Evolutionary conservation across 768 basidiomycete genomes (phyloP).

Genomic region (Mycena amicta): DNA sequence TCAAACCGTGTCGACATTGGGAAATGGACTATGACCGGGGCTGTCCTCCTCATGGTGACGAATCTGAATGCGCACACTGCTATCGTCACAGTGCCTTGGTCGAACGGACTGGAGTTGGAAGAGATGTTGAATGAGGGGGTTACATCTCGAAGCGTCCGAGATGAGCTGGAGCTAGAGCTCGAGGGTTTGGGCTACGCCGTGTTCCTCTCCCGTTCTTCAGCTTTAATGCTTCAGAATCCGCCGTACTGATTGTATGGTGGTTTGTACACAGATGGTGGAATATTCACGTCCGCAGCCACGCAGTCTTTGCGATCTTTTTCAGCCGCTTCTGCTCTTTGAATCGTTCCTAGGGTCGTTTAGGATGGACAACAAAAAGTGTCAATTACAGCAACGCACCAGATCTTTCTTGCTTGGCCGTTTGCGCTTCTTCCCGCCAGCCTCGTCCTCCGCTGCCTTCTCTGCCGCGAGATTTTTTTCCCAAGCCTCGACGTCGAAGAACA

Average conservation of each 20-base stretch:
- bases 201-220: not conserved
- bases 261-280: conserved; percentile 2
- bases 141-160: not conserved
- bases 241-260: conserved; percentile 5
- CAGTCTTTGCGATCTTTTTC: conserved; percentile 88
- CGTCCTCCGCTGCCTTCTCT: conserved; percentile 44
- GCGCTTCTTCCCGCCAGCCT: conserved; percentile 67
- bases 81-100: conserved; percentile 4
- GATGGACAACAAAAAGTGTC: conserved; percentile 6
- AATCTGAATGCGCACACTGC: conserved; percentile 33
- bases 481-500: conserved; percentile 81
- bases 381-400: conserved; percentile 54
- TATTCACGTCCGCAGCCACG: conserved; percentile 73
- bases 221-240: conserved; percentile 1
- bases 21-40: conserved; percentile 32
- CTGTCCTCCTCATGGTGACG: conserved; percentile 36
- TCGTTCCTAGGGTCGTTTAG: conserved; percentile 58
- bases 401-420: conserved; percentile 84
- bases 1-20: conserved; percentile 34
- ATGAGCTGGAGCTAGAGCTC: conserved; percentile 5
- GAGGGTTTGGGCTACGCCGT: conserved; percentile 16
- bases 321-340: conserved; percentile 80
- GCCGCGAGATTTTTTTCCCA: conserved; percentile 76
- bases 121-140: conserved; percentile 16
- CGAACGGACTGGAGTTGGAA: conserved; percentile 1